A percentile compares a stretch with the other conserved stretches of the same genome.
Conservation (phyloP, 306 rosid species). For the Vigna radiata region DNA sequence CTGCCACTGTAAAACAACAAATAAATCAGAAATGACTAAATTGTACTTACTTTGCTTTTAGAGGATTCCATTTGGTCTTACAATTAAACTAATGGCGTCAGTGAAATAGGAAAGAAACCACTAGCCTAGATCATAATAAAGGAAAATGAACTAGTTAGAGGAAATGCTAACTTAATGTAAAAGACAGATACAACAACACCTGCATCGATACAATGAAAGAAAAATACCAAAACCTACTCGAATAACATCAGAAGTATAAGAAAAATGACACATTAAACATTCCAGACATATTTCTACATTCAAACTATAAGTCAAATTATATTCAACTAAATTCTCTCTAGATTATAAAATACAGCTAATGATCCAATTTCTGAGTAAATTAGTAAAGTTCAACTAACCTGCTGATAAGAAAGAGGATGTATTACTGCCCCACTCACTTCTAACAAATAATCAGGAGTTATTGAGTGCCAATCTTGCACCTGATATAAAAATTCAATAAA, state of each 20-base stretch:
- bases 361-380: constrained; percentile 6
- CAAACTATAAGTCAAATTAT: not conserved
- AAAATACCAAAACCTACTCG: constrained; percentile 2
- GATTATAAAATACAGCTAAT: constrained; percentile 22
- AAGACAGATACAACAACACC: constrained; percentile 8
- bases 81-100: too few relatives aligned
- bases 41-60: too few relatives aligned
- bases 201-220: constrained; percentile 28
- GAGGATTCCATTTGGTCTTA: too few relatives aligned
- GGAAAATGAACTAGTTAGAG: constrained; percentile 25
- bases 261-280: constrained; percentile 13
- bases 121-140: not conserved
- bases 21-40: too few relatives aligned
- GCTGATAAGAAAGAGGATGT: constrained; percentile 97
- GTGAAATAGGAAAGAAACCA: not conserved
- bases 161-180: constrained; percentile 38
- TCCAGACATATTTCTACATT: constrained; percentile 34
- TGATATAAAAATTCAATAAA: constrained; percentile 47
- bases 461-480: constrained; percentile 95
- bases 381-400: constrained; percentile 65
- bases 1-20: too few relatives aligned
- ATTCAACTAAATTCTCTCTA: constrained; percentile 12
- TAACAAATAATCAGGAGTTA: constrained; percentile 88
- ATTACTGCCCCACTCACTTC: constrained; percentile 96
- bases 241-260: constrained; percentile 25